phyloP scores from a whole-genome alignment of 495 filamentous ascomycete species.

The Annulohypoxylon maeteangense region DNA sequence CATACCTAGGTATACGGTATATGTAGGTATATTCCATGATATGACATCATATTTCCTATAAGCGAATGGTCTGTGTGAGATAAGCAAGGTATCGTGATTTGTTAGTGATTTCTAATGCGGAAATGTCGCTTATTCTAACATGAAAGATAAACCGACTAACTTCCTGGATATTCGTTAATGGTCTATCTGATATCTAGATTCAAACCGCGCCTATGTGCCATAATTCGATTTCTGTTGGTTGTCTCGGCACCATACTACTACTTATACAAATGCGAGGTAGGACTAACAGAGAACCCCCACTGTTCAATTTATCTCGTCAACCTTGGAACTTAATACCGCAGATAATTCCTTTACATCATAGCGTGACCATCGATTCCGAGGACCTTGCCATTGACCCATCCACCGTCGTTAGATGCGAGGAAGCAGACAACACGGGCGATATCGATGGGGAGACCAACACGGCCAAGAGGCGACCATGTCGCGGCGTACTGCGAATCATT shows the following conservation, averaged over 20 bases:
- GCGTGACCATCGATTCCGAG: slow-evolving; percentile 59
- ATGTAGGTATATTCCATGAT: no score
- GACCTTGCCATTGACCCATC: slow-evolving; percentile 73
- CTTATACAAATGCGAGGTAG: background rate
- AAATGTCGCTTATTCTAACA: no score
- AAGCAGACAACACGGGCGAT: slow-evolving; percentile 73
- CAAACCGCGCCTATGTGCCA: no score
- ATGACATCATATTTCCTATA: no score
- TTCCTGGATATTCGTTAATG: no score
- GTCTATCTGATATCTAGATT: no score
- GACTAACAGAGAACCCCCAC: background rate
- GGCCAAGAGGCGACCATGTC: slow-evolving; percentile 67
- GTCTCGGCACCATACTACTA: background rate
- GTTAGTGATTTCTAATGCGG: no score
- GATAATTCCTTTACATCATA: slow-evolving; percentile 53
- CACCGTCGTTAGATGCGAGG: slow-evolving; percentile 71
- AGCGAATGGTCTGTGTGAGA: no score
- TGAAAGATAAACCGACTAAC: no score
- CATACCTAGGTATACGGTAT: no score
- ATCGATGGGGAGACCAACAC: slow-evolving; percentile 71
- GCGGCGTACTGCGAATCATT: slow-evolving; percentile 55
- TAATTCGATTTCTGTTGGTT: no score
- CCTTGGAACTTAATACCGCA: background rate
- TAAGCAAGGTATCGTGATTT: no score
- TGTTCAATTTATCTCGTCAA: background rate